These are phyloP conservation scores for Aspergillus aculeatus DNA, from an alignment of 2,329 filamentous ascomycete genomes.

Conservation along the genomic window DNA sequence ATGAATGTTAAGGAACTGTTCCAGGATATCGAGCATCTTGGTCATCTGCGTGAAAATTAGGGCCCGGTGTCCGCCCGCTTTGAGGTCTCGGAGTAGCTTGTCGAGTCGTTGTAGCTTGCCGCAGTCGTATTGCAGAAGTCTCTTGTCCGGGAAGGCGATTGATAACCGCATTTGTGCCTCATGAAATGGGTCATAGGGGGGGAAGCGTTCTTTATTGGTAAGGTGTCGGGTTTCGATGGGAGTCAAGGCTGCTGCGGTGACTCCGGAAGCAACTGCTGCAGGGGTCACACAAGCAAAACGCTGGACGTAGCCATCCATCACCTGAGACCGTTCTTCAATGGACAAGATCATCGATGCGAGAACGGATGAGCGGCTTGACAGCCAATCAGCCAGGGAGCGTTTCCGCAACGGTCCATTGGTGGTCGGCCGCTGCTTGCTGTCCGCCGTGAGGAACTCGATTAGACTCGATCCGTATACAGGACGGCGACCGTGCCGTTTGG, in stretches of 20 bases:
- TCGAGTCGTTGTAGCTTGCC: constrained; percentile 92
- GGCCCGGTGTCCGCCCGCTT: constrained; percentile 86
- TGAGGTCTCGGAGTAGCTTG: constrained; percentile 77
- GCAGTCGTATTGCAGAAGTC: constrained; percentile 95
- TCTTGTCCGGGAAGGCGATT: constrained; percentile 94
- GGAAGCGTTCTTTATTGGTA: constrained; percentile 49
- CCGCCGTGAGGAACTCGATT: constrained; percentile 71
- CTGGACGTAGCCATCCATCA: constrained; percentile 71
- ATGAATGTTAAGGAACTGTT: constrained; percentile 97
- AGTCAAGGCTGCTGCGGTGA: constrained; percentile 67
- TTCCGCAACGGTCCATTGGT: constrained; percentile 62
- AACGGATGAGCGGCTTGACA: constrained; percentile 64
- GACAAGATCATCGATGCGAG: constrained; percentile 65
- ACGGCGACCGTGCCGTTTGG: constrained; percentile 72
- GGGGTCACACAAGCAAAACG: constrained; percentile 94
- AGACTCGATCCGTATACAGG: constrained; percentile 79
- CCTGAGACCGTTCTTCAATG: constrained; percentile 68
- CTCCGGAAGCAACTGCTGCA: constrained; percentile 76
- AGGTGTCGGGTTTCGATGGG: constrained; percentile 54
- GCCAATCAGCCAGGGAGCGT: constrained; percentile 68
- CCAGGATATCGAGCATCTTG: constrained; percentile 93
- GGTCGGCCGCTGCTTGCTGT: constrained; percentile 58
- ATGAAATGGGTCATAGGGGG: constrained; percentile 78
- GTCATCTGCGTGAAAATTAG: constrained; percentile 99
- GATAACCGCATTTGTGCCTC: constrained; percentile 88